phyloP scores from a whole-genome alignment of 805 yeast species.

The Priceomyces fermenticarens region DNA sequence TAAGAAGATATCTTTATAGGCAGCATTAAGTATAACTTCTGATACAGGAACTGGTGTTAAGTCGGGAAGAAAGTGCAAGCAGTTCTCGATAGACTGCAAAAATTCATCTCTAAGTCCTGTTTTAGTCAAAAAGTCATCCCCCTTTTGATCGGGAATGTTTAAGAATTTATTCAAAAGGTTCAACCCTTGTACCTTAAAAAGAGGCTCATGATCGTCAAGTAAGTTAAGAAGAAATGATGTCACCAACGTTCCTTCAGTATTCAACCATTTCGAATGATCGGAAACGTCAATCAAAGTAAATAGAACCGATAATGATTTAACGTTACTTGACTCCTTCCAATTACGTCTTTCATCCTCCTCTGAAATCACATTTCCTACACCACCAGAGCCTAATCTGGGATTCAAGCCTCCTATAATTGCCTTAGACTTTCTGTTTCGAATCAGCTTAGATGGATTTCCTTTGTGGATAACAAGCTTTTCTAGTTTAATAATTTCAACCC shows the following conservation, averaged over 20 bases:
- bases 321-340: slow-evolving; percentile 25
- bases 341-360: slow-evolving; percentile 21
- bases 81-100: slow-evolving; percentile 19
- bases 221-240: slow-evolving; percentile 33
- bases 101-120: slow-evolving; percentile 28
- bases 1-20: slow-evolving; percentile 18
- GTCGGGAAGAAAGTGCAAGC: slow-evolving; percentile 27
- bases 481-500: not conserved
- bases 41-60: slow-evolving; percentile 23
- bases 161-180: slow-evolving; percentile 15
- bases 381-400: slow-evolving; percentile 21
- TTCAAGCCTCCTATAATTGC: slow-evolving; percentile 7
- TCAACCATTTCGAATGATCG: slow-evolving; percentile 7
- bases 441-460: not conserved
- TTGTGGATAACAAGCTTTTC: too few relatives aligned
- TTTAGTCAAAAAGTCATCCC: slow-evolving; percentile 9
- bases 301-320: slow-evolving; percentile 25
- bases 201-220: slow-evolving; percentile 31
- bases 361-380: slow-evolving; percentile 13
- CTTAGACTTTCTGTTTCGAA: not conserved
- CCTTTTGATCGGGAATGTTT: slow-evolving; percentile 1
- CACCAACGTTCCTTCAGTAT: slow-evolving; percentile 20
- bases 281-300: slow-evolving; percentile 17
- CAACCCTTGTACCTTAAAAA: slow-evolving; percentile 24
- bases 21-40: slow-evolving; percentile 13